Base-by-base conservation (phyloP, 345 rosid species). In the Aquilaria yunnanensis region DNA sequence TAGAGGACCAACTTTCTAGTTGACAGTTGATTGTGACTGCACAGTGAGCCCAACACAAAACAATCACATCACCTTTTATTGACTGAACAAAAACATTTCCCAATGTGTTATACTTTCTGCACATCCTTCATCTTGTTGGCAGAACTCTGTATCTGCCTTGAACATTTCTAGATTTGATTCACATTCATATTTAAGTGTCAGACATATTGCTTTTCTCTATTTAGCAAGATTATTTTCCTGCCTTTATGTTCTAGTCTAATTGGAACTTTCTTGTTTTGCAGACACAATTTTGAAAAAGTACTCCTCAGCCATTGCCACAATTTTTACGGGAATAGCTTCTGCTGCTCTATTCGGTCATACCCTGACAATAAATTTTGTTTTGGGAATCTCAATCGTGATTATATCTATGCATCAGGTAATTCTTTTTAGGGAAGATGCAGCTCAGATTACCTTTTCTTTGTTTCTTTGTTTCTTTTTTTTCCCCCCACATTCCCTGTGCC, bases 391-490 rank as follows among this genome's bases (percentile, higher is more conserved):
- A 14, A 75, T 94, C 48, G 96, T 94, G 52, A 86, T 94, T 73
- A 94, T 94, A 74, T 94, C 99, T 9, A 94, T 94, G 99, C 99
- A 94, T 71, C 99, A 94, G 97, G 99, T 93, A 77, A 63, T 14
- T 52, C 51, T 57, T 54, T 12, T 43, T 51, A 50, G 37, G 33
- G 56, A 16, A 32, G 43, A 3, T 37, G 5, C 43, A 37, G 1
- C 43, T 9, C 8, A 3, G 7, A 37, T 9, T 37, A 37, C 43
- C 5, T 37, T 37, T 37, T 37, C 7, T 37, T 37, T 37, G 43
- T 37, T 37, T 9, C 9, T 32, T 12, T 51, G 52, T 12, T 23
- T 23, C 23, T 34, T 9, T 12, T 34, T 12, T 30, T 12, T 10
- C 23, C 23, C 23, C 23, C 43, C 8, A 5, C 7, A 37, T 37